These are phyloP conservation scores for Colletotrichum limetticola DNA, from an alignment of 2,329 filamentous ascomycete genomes.

Conservation along the genomic window DNA sequence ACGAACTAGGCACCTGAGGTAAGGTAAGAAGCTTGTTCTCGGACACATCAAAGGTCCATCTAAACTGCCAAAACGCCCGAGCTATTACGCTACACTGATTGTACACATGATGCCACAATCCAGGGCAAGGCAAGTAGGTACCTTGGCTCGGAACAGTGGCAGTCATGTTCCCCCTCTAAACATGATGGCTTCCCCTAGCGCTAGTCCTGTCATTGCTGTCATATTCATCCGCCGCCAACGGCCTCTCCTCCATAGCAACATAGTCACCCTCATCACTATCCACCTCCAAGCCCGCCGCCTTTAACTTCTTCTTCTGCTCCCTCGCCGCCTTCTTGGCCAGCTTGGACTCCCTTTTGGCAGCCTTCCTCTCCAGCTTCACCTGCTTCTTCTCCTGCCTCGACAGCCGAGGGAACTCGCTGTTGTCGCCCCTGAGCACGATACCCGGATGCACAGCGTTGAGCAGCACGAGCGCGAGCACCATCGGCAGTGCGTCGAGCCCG, in stretches of 20 bases:
- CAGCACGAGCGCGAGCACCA: conserved; percentile 58
- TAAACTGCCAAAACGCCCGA: conserved; percentile 4
- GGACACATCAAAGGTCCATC: background rate
- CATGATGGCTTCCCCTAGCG: background rate
- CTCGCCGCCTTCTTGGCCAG: background rate
- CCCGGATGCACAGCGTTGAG: conserved; percentile 61
- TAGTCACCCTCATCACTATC: background rate
- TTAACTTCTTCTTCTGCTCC: background rate
- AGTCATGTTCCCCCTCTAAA: background rate
- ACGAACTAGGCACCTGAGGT: background rate
- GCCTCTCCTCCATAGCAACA: background rate
- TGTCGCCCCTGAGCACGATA: conserved; percentile 54
- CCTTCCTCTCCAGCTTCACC: conserved; percentile 49
- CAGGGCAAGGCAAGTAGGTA: background rate
- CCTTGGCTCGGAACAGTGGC: background rate
- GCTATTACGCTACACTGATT: conserved; percentile 2
- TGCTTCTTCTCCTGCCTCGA: conserved; percentile 57
- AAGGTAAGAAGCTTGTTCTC: background rate
- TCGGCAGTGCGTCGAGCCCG: conserved; percentile 64
- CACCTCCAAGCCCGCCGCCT: background rate
- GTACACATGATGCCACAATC: background rate
- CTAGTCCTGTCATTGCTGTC: conserved; percentile 15
- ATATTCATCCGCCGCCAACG: background rate
- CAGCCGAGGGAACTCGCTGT: conserved; percentile 55
- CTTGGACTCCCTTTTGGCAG: background rate